Evolutionary conservation across 768 basidiomycete species (phyloP), one percentile per base, ranked within the genome.

Genomic region (Mrakia frigida): DNA sequence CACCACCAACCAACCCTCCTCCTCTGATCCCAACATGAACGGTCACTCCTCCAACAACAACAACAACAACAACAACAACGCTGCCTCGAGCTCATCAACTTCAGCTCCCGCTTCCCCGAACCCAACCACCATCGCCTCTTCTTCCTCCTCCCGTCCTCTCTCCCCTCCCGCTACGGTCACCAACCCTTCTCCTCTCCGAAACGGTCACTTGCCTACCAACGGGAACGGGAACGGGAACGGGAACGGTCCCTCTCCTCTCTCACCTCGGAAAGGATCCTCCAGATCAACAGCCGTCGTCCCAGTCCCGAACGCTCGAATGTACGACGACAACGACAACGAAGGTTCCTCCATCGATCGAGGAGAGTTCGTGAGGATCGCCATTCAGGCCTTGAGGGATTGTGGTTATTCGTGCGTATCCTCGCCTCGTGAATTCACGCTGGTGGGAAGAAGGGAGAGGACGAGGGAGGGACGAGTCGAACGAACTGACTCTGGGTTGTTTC

Each of bases 331-430:
- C n/a, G 18, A 41, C 39, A 11, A 41, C 6, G 11, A 68, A n/a
- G n/a, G n/a, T n/a, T n/a, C 70, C 3, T 28, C 37, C 43, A 59
- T 96, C 68, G 89, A 94, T 84, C 87, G 93, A 79, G 92, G 96
- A 84, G 94, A 97, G 83, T 94, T 93, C 82, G 89, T 96, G 70
- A 87, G 94, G 80, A 85, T 98, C 65, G 89, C 94, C 73, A 87
- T 97, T 78, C 94, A 98, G 83, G 92, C 90, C 80, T 84, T 98
- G 79, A 87, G 91, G 81, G 94, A 97, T 83, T 90, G 94, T 70
- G 94, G 94, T 0, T 88, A 88, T 81, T 82, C 83, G 88, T 88
- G 79, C 79, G 85, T 81, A 18, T 6, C 7, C 2, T 50, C 16
- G 10, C 18, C 13, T 31, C 59, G 35, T 37, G 13, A 16, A 10